Base-by-base conservation (phyloP, 352 stramenopile species). In the Hyaloperonospora arabidopsidis region DNA sequence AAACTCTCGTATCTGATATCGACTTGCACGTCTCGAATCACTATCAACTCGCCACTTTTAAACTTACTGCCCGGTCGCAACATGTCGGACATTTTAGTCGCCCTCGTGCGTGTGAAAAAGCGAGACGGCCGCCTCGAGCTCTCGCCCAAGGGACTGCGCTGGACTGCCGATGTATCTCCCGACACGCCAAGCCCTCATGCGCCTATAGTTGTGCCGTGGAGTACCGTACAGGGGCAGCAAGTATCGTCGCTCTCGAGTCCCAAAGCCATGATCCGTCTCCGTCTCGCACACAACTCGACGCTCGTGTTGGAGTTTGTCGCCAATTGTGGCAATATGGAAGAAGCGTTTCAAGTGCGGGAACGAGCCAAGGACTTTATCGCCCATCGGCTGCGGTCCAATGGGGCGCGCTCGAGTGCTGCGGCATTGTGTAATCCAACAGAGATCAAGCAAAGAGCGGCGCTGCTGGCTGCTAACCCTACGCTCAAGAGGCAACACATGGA, bases 401-500 rank as follows among this genome's bases (percentile, higher is more conserved):
- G 70, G 10, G 72, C 68, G 41, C 66, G 59, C 45, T 70, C 63
- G 6, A 76, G 79, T 41, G 64, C 70, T 36, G 70, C 70, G 35
- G 65, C 77, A 47, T 63, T 89, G 15, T 87, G 78, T 53, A 91
- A 79, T 53, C 64, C 78, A 32, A 72, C 73, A 12, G 84, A 93
- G 66, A 89, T 89, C 63, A 91, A 93, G 63, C 80, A 91, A 59
- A 80, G 84, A 35, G 80, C 81, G 12, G 81, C 79, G 18, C 57
- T 93, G 32, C 62, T 93, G 17, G 81, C 82, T 7, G 70, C 79
- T 28, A 84, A 86, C 40, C 69, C 77, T 35, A 84, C 76, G 21
- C 79, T 93, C 19, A 93, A 93, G 57, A 68, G 84, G 5, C 84
- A 93, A 50, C 80, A 93, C 58, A 89, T 67, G 13, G 84, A 93